A percentile compares a stretch with the other conserved stretches of the same genome.
Evolutionary conservation across 768 basidiomycete species (phyloP).

Genomic region (Pisolithus albus): DNA sequence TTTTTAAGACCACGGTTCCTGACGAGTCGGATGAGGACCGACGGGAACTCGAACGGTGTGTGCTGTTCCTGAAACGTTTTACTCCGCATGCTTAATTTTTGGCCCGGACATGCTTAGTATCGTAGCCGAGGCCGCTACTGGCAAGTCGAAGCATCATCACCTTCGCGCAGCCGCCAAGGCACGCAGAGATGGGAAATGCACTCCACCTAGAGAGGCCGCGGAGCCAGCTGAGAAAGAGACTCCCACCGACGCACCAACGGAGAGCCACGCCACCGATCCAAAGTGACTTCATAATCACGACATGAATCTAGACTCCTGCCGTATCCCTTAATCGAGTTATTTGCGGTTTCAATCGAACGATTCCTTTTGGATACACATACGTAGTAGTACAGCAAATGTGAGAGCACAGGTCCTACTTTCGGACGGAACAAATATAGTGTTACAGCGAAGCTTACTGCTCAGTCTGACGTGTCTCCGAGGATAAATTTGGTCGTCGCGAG

Average conservation of each 20-base stretch:
- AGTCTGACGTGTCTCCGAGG: neutral
- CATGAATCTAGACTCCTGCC: slow-evolving; percentile 9
- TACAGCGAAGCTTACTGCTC: neutral
- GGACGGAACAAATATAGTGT: neutral
- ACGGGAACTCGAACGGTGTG: slow-evolving; percentile 86
- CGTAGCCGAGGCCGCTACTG: slow-evolving; percentile 79
- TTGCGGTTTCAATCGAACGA: slow-evolving; percentile 1
- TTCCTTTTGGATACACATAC: slow-evolving; percentile 9
- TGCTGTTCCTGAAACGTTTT: neutral
- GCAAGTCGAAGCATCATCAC: slow-evolving; percentile 55
- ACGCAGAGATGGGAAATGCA: slow-evolving; percentile 33
- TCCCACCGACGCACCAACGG: slow-evolving; percentile 6
- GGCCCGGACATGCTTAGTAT: slow-evolving; percentile 40
- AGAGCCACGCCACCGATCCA: slow-evolving; percentile 7
- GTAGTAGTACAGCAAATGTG: neutral
- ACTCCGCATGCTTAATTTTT: slow-evolving; percentile 3
- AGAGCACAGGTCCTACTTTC: neutral
- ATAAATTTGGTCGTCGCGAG: neutral
- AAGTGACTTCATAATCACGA: slow-evolving; percentile 7
- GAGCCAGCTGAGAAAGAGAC: slow-evolving; percentile 19
- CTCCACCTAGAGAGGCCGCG: slow-evolving; percentile 27
- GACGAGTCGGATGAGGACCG: slow-evolving; percentile 94
- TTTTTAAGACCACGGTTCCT: slow-evolving; percentile 79
- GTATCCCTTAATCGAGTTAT: slow-evolving; percentile 16
- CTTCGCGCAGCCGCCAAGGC: slow-evolving; percentile 21